These are phyloP conservation scores for Aegilops bicornis DNA, from an alignment of 176 grass and related monocot species.

Conservation along the genomic window DNA sequence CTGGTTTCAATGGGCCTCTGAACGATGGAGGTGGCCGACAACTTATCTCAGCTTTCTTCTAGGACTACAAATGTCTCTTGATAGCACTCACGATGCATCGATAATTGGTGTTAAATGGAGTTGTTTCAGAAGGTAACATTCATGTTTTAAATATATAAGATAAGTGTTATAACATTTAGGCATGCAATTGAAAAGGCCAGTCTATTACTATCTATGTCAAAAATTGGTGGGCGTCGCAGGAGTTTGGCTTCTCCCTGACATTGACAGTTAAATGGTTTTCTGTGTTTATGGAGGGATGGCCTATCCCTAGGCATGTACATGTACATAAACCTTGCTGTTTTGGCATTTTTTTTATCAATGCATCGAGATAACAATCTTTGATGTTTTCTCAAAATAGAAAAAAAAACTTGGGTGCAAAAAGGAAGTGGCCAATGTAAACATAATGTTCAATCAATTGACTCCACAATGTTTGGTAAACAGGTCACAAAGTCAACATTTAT, in stretches of 20 bases:
- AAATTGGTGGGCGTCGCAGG: background rate
- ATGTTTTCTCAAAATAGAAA: background rate
- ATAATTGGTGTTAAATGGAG: slow-evolving; percentile 9
- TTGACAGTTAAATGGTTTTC: background rate
- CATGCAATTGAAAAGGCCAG: background rate
- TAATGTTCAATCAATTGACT: background rate
- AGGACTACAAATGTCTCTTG: background rate
- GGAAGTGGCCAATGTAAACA: background rate
- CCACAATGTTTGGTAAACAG: background rate
- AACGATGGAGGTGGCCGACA: background rate
- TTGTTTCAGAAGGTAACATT: slow-evolving; percentile 18
- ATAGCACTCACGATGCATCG: background rate
- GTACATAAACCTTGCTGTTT: background rate
- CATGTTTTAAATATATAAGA: background rate
- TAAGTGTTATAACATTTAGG: background rate
- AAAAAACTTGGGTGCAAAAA: background rate
- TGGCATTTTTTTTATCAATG: slow-evolving; percentile 1
- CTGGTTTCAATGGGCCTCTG: background rate
- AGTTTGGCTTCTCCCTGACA: background rate
- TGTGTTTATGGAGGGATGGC: background rate
- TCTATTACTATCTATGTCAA: background rate
- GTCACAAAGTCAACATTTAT: slow-evolving; percentile 14
- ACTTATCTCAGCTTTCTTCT: background rate
- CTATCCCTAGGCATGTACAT: background rate
- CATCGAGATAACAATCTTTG: background rate